Percentiles rank a stretch among this genome's conserved stretches.
These are phyloP conservation scores for Mucor irregularis DNA, from an alignment of 371 early-diverging fungal species.

Conservation along the genomic window DNA sequence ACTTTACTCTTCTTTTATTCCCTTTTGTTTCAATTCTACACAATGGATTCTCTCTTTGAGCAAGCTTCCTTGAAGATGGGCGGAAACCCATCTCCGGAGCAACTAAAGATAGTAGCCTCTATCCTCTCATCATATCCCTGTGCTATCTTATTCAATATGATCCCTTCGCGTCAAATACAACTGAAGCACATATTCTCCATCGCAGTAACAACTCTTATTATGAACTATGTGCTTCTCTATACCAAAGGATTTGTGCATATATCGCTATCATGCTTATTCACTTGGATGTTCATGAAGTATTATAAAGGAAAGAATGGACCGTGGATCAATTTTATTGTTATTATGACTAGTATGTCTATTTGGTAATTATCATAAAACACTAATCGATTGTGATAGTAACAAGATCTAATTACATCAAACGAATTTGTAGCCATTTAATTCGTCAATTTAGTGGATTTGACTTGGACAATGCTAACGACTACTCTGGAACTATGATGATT, in stretches of 20 bases:
- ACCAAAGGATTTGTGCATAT: constrained; percentile 61
- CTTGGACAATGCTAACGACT: constrained; percentile 59
- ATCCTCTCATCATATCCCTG: constrained; percentile 53
- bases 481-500: constrained; percentile 88
- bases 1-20: too few species aligned
- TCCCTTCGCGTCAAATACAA: constrained; percentile 44
- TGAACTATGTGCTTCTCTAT: constrained; percentile 57
- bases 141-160: constrained; percentile 48
- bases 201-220: constrained; percentile 54
- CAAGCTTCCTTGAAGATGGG: constrained; percentile 6
- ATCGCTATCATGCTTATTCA: constrained; percentile 48
- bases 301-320: constrained; percentile 57
- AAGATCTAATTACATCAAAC: not conserved
- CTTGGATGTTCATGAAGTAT: constrained; percentile 51
- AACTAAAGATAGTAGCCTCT: constrained; percentile 44
- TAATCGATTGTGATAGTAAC: not conserved
- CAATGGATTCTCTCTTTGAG: constrained; percentile 22
- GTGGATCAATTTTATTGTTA: constrained; percentile 58
- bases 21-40: not conserved
- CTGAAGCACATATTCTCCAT: constrained; percentile 74
- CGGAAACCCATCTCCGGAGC: constrained; percentile 40
- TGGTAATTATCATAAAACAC: constrained; percentile 34
- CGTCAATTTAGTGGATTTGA: constrained; percentile 47
- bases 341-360: constrained; percentile 73
- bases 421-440: constrained; percentile 54